Evolutionary conservation across 23 red algal genomes (phyloP).

Genomic region (Pyropia yezoensis): DNA sequence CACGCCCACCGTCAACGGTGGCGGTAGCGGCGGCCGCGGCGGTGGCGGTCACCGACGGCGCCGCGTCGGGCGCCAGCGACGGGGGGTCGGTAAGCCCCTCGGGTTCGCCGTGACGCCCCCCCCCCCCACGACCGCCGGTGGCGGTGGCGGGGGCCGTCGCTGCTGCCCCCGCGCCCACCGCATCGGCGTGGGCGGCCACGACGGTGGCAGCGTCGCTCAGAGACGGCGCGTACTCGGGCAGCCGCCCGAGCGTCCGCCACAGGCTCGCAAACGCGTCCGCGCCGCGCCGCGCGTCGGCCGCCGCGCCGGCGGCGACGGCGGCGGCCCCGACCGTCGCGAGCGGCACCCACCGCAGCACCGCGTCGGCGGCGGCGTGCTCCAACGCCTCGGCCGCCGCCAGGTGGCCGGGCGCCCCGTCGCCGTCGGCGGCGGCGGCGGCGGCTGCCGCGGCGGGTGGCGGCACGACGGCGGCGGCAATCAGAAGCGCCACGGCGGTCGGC

Average conservation of each 20-base stretch:
- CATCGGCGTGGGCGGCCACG: conserved; percentile 51
- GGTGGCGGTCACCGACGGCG: too few relatives aligned
- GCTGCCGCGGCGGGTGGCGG: too few relatives aligned
- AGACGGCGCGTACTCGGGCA: conserved; percentile 59
- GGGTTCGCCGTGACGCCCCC: too few relatives aligned
- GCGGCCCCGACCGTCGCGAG: conserved; percentile 32
- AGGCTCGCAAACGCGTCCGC: conserved; percentile 51
- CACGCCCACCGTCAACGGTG: background rate
- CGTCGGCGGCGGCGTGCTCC: conserved; percentile 59
- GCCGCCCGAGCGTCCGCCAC: conserved; percentile 43
- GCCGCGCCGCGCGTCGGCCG: conserved; percentile 14
- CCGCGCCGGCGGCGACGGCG: background rate
- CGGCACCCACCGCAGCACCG: conserved; percentile 49
- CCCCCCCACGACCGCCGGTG: too few relatives aligned
- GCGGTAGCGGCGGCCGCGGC: too few relatives aligned
- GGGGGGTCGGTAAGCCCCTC: too few relatives aligned
- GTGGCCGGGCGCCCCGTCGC: conserved; percentile 1
- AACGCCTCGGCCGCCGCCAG: conserved; percentile 41
- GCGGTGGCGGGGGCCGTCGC: conserved; percentile 10
- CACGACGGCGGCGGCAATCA: too few relatives aligned
- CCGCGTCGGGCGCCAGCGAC: too few relatives aligned
- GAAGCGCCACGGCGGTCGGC: too few relatives aligned
- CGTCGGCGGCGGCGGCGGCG: too few relatives aligned
- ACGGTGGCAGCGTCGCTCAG: conserved; percentile 73
- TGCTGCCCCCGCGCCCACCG: conserved; percentile 23